Evolutionary conservation across 2,329 filamentous ascomycete genomes (phyloP), one percentile per base, ranked within the genome.

Genomic region (Grosmannia clavigera): DNA sequence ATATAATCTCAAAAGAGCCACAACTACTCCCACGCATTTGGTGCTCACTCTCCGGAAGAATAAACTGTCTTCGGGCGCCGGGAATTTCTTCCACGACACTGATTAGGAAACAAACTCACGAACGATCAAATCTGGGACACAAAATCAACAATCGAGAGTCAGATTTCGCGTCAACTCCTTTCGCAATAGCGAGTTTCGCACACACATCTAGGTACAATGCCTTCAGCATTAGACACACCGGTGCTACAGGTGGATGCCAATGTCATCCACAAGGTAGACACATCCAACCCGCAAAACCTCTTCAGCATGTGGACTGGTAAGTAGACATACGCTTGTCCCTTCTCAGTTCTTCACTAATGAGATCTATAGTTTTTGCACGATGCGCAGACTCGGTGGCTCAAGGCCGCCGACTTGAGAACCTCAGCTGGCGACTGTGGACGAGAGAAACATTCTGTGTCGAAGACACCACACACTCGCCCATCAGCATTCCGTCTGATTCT

Each of bases 271-370:
- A 90, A 95, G 72, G 90, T 97, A 69, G 92, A 97, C 75, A 96
- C 92, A 1, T 82, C 87, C 66, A 95, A 95, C 72, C 86, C 90
- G 33, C 90, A 95, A 75, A 95, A 92, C 70, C 83, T 97, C 58
- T 95, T 94, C 76, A 92, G 89, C 78, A 95, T 97, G 83, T 96
- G 92, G 91, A 92, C 90, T 72, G 90, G 91, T 95, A 76, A 82
- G 88, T 80, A 27, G 3, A 25, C 16, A 38, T 9, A 5, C 53
- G 3, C 11, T 16, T 29, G 12, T 48, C 3, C 19, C 40, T 3
- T 57, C 3, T 14, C 11, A 7, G 11, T 5, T 22, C 31, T 27
- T 5, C 43, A 19, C 63, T 63, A 51, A 63, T 53, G 1, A 16
- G 1, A 19, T 12, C 14, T 2, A 25, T 70, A 94, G 91, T 97